Percentiles rank a stretch among this genome's conserved stretches.
Conservation (phyloP, 2,329 filamentous ascomycete genomes). For the Colletotrichum plurivorum region DNA sequence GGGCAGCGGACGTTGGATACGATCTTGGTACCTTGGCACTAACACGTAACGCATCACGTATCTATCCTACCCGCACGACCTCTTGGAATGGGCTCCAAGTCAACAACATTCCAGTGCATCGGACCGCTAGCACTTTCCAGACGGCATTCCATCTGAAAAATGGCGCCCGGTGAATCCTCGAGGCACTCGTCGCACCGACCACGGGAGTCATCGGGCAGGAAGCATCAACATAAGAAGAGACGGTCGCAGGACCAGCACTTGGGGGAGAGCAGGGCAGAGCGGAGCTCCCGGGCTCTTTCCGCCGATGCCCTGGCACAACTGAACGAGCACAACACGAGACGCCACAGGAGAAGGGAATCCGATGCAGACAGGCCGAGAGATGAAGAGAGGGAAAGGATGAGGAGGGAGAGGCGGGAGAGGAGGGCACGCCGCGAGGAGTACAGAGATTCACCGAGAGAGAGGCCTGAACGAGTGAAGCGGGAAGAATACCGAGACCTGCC, state of each 20-base stretch:
- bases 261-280: slow-evolving; percentile 50
- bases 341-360: slow-evolving; percentile 51
- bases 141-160: slow-evolving; percentile 47
- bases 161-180: slow-evolving; percentile 54
- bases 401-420: slow-evolving; percentile 42
- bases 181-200: slow-evolving; percentile 49
- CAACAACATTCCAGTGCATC: slow-evolving; percentile 31
- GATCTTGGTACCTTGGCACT: slow-evolving; percentile 38
- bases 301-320: slow-evolving; percentile 75
- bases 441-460: slow-evolving; percentile 33
- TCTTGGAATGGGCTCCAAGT: slow-evolving; percentile 21
- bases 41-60: slow-evolving; percentile 4
- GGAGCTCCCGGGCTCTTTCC: slow-evolving; percentile 53
- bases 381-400: slow-evolving; percentile 45
- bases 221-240: slow-evolving; percentile 53
- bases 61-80: background rate
- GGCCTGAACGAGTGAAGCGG: slow-evolving; percentile 39
- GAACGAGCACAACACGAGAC: slow-evolving; percentile 70
- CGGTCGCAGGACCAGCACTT: slow-evolving; percentile 49
- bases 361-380: slow-evolving; percentile 49
- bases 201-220: slow-evolving; percentile 49
- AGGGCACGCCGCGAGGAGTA: slow-evolving; percentile 39
- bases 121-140: slow-evolving; percentile 2
- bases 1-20: slow-evolving; percentile 29
- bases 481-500: slow-evolving; percentile 46